A percentile compares a stretch with the other conserved stretches of the same genome.
phyloP scores from a whole-genome alignment of 305 asterid genomes.

The Stenogyne calaminthoides region DNA sequence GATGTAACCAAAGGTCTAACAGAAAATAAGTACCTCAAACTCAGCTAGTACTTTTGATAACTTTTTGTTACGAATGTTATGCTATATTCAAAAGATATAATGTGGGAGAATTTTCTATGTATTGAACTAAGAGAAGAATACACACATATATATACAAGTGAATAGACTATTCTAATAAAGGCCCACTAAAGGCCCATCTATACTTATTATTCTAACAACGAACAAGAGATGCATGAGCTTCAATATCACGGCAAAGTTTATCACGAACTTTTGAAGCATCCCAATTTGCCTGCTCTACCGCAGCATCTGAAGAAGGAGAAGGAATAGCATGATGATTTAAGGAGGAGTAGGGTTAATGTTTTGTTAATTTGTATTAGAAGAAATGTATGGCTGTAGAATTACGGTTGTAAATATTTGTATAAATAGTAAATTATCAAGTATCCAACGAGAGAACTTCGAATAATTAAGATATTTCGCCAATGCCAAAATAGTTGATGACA shows the following conservation, averaged over 20 bases:
- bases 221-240: slow-evolving; percentile 49
- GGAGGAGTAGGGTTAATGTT: neutral
- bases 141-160: too few species aligned
- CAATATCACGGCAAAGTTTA: slow-evolving; percentile 61
- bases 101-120: too few species aligned
- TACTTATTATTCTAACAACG: too few species aligned
- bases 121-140: too few species aligned
- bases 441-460: neutral
- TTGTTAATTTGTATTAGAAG: neutral
- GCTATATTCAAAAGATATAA: too few species aligned
- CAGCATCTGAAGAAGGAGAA: slow-evolving; percentile 52
- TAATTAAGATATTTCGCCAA: neutral
- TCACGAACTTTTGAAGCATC: slow-evolving; percentile 61
- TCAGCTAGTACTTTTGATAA: slow-evolving; percentile 45
- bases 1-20: neutral
- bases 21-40: slow-evolving; percentile 46
- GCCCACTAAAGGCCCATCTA: too few species aligned
- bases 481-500: too few species aligned
- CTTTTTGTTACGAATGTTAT: slow-evolving; percentile 45
- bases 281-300: slow-evolving; percentile 58
- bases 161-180: too few species aligned
- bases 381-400: neutral
- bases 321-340: neutral
- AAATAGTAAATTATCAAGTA: neutral
- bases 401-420: neutral